Base-by-base conservation (phyloP, 768 basidiomycete genomes). In the Sarcodon aspratus region DNA sequence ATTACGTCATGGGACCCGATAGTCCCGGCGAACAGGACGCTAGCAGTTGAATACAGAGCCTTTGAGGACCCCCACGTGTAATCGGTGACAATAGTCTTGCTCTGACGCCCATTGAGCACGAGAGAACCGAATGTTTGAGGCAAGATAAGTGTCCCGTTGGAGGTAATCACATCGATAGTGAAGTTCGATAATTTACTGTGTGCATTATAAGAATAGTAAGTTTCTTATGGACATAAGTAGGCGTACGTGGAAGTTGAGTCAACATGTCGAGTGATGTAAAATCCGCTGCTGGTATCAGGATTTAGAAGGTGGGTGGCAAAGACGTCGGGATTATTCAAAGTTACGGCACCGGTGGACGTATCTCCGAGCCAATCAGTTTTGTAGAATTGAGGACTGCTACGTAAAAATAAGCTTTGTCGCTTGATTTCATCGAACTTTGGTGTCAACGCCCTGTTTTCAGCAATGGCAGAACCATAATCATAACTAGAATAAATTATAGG, bases 401-500 rank as follows among this genome's bases (percentile, higher is more conserved):
- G 79, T 15, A 91, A 63, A 71, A 92, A 92, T 13, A 89, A 61
- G 13, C 76, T 81, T 58, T 91, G 78, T 15, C 79, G 73, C 61
- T 90, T 92, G 45, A 92, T 68, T 56, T 92, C 89, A 49, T 78
- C 71, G 61, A 73, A 85, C 61, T 92, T 92, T 6, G 71, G 61
- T 0, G 77, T 78, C 37, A 90, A 59, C 12, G 73, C 73, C 18
- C 89, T 74, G 18, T 73, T 74, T 66, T 92, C 89, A 15, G 76
- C 66, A 46, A 87, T 76, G 66, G 82, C 65, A 38, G 80, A 72
- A 15, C 87, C 88, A 49, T 92, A 92, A 63, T 92, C 89, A 48
- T 92, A 92, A 21, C 85, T 87, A 2, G 75, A 61, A 63, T 18
- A 57, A 27, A n/a, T n/a, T n/a, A n/a, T n/a, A n/a, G n/a, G 21